These are phyloP conservation scores for Alternaria triticina DNA, from an alignment of 2,329 filamentous ascomycete species.

Conservation along the genomic window DNA sequence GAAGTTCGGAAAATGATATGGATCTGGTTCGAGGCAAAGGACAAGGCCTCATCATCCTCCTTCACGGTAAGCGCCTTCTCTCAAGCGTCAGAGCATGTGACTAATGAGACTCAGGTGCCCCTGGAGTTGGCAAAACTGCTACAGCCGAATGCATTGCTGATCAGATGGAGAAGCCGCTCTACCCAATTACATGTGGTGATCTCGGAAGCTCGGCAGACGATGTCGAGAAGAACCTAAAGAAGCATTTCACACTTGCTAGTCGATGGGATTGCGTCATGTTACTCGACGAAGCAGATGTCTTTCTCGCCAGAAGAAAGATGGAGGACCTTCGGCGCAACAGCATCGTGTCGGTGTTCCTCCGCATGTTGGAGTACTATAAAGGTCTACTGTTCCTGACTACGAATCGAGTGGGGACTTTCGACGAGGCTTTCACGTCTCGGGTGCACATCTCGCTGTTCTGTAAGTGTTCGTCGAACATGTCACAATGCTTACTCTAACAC, in stretches of 20 bases:
- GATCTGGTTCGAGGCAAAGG: background rate
- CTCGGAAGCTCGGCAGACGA: conserved; percentile 1
- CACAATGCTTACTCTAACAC: background rate
- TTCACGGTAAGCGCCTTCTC: background rate
- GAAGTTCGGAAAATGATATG: background rate
- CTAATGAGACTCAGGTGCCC: background rate
- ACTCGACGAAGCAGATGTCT: conserved; percentile 9
- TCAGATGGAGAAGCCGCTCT: conserved; percentile 8
- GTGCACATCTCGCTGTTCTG: conserved; percentile 50
- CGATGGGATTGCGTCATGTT: conserved; percentile 61
- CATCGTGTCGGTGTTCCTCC: conserved; percentile 34
- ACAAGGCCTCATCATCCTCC: background rate
- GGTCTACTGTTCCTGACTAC: conserved; percentile 54
- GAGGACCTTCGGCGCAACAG: conserved; percentile 22
- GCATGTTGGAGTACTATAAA: conserved; percentile 52
- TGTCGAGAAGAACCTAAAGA: conserved; percentile 6
- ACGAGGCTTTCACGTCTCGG: conserved; percentile 47
- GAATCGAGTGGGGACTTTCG: conserved; percentile 49
- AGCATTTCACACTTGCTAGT: background rate
- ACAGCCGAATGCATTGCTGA: conserved; percentile 12
- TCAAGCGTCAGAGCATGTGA: background rate
- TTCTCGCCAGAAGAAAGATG: conserved; percentile 44
- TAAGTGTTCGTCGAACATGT: background rate
- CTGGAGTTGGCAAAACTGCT: background rate
- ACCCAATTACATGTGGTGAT: conserved; percentile 30